Evolutionary conservation across 495 filamentous ascomycete genomes (phyloP), one percentile per base, ranked within the genome.

Genomic region (Penicillium silybi): DNA sequence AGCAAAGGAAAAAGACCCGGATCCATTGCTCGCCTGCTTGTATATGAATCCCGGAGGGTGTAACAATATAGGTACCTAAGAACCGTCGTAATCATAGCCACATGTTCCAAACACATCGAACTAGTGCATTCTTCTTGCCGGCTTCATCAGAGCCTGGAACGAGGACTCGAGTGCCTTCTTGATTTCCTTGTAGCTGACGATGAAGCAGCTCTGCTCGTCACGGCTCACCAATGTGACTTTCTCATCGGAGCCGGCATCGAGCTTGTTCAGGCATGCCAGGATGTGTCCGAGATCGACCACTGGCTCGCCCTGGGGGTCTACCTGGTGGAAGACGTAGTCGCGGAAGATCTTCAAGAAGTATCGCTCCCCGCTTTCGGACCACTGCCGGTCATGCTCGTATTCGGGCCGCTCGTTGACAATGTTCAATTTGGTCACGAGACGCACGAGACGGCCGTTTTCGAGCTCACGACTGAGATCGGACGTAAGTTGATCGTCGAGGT

Each of bases 271-370:
- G 62, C 85, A 90, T 25, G 73, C 76, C 17, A 97, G 59, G 38
- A 97, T 85, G 71, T 97, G 92, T 0, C 84, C 92, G 23, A 97
- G 76, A 61, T 95, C 85, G 3, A 93, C 71, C 6, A 88, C 85
- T 0, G 93, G 86, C 18, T 87, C 85, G 11, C 88, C 90, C 52
- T 89, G 79, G 22, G 82, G 78, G 59, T 97, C 90, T 20, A 96
- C 90, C 50, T 92, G 90, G 67, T 98, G 93, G 69, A 97, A 98
- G 45, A 97, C 87, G 53, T 95, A 97, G 68, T 98, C 95, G 39
- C 93, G 84, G 77, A 97, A 97, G 27, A 98, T 77, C 69, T 95
- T 95, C 47, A 97, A 71, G 58, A 84, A 85, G 63, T 95, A 95
- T n/a, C 91, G 81, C 54, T 95, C 88, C 2, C 90, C 91, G 18